These are phyloP conservation scores for Ophiocytium majus DNA, from an alignment of 352 stramenopile genomes.

Conservation along the genomic window DNA sequence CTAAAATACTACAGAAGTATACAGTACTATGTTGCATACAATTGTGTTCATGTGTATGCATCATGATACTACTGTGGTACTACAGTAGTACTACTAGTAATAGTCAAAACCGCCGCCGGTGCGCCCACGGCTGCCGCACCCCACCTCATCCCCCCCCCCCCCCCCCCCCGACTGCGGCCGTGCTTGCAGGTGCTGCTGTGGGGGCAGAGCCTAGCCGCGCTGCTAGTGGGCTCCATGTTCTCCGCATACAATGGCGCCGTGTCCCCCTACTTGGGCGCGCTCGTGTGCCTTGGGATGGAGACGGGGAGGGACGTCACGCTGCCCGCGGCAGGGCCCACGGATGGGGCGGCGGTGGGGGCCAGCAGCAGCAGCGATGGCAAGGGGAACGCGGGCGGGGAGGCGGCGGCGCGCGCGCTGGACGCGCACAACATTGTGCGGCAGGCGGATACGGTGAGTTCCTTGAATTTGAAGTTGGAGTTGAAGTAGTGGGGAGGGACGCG, in stretches of 20 bases:
- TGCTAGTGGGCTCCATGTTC: constrained; percentile 42
- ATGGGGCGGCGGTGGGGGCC: constrained; percentile 33
- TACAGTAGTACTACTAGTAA: too few relatives aligned
- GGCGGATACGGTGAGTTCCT: neutral
- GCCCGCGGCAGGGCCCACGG: constrained; percentile 28
- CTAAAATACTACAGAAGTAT: too few relatives aligned
- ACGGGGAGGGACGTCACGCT: constrained; percentile 48
- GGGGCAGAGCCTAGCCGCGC: constrained; percentile 50
- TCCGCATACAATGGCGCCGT: constrained; percentile 37
- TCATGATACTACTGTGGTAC: too few relatives aligned
- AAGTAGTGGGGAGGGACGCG: too few relatives aligned
- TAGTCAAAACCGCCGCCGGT: too few relatives aligned
- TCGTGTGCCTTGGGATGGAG: constrained; percentile 53
- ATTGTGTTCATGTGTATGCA: too few relatives aligned
- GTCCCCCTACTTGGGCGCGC: constrained; percentile 43
- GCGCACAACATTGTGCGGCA: constrained; percentile 19
- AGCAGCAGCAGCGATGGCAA: neutral
- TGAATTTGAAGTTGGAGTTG: too few relatives aligned
- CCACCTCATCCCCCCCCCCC: too few relatives aligned
- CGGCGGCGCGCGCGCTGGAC: neutral
- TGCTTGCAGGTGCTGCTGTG: constrained; percentile 48
- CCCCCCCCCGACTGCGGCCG: too few relatives aligned
- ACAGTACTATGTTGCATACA: too few relatives aligned
- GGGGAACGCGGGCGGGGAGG: neutral
- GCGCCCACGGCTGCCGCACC: too few relatives aligned